Base-by-base conservation (phyloP, 805 yeast genomes). In the Tetrapisispora namnaoensis region DNA sequence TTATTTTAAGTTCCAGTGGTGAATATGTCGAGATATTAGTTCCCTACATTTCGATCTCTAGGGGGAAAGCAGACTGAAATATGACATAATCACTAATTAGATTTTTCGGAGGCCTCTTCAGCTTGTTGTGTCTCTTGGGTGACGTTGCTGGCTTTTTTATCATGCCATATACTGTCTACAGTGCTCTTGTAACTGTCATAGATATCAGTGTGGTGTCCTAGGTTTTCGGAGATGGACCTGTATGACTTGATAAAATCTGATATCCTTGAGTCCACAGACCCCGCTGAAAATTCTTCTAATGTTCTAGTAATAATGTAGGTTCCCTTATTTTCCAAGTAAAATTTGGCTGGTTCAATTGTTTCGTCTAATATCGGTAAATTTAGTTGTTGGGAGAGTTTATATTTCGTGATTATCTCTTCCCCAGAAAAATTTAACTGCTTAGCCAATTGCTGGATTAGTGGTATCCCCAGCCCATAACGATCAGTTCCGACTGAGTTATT, bases 251-350 rank as follows among this genome's bases (percentile, higher is more conserved):
- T 48, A 45, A 59, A 59, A 2, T 39, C 44, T 18, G 21, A 35
- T 4, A 58, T 47, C 24, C 44, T 48, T 37, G 51, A 44, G 30
- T 50, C 51, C 10, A 42, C n/a, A 13, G 38, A 27, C 2, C 32
- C 43, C 3, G 49, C 44, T 32, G 53, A 52, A 43, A 53, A 60
- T 18, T 57, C 54, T 38, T 42, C 37, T 21, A 55, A 47, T 2
- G 60, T 59, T 46, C 55, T 58, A 1, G 55, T 49, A 10, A 55
- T 49, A 42, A 66, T 36, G 42, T 66, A 67, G 11, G 48, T 38
- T 40, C 45, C 44, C 49, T 58, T 54, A 44, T 58, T 28, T 21
- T 54, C 50, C 36, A 48, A 36, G 37, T 36, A 10, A n/a, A 47
- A 42, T 22, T 42, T 42, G 4, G 16, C 6, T 14, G 37, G 27